Evolutionary conservation across 1,284 basidiomycete species (phyloP), one percentile per base, ranked within the genome.

Genomic region (Neotropicomus parvogracilis): DNA sequence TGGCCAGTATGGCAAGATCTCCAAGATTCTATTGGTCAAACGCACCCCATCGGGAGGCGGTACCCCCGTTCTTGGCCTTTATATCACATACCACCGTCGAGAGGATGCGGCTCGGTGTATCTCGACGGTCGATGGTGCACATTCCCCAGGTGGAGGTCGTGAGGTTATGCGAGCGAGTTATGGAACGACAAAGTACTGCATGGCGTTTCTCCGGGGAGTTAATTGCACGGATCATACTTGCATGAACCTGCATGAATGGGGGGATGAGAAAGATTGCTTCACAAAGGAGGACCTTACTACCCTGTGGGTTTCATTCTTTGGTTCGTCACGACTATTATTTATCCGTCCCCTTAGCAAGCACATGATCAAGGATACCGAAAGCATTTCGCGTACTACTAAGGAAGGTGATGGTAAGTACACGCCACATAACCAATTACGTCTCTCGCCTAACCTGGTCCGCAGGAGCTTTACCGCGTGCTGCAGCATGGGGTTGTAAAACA

Each of bases 151-250:
- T 48, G 79, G 90, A 53, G 78, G 85, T 58, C 71, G 83, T 58
- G 78, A 93, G 55, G 75, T 91, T 34, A 86, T 99, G 78, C 81
- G 91, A 52, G 95, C 95, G 11, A 95, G 91, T 64, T 88, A 94
- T 68, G 97, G 97, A 19, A 98, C 95, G 19, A 97, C 95, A 29
- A 94, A 98, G 68, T 99, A 99, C 66, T 99, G 97, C 71, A 95
- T 98, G 77, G 78, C 87, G 10, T 99, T 97, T 67, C 77, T 99
- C 56, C 89, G 95, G 41, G 87, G 91, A 19, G 78, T 83, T 39
- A 81, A 81, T 52, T 99, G 97, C 71, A 80, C 85, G 46, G 91
- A 93, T 64, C 85, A 89, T 58, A 83, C 81, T 52, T 99, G 95
- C 70, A 89, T 95, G 80, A 91, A 92, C 66, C 71, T 97, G 46